These are phyloP conservation scores for Coleophoma cylindrospora DNA, from an alignment of 2,329 filamentous ascomycete genomes.

Conservation along the genomic window DNA sequence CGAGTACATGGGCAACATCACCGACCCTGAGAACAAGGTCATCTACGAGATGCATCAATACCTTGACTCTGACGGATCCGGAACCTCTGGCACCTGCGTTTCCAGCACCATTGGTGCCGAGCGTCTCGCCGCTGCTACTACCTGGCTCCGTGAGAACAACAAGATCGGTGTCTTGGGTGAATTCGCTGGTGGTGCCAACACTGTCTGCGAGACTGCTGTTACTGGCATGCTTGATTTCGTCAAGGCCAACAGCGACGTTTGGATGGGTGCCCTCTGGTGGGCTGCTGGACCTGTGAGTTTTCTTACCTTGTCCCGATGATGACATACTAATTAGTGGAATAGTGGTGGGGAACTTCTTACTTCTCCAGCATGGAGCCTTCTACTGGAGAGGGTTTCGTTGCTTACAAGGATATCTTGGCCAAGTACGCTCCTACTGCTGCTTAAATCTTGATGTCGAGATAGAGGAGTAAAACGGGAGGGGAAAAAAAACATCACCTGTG, in stretches of 20 bases:
- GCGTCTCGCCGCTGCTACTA: slow-evolving; percentile 43
- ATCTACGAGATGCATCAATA: slow-evolving; percentile 61
- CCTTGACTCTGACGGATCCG: slow-evolving; percentile 50
- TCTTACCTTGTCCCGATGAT: neutral
- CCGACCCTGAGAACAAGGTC: slow-evolving; percentile 46
- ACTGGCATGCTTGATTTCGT: slow-evolving; percentile 43
- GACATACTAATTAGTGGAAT: neutral
- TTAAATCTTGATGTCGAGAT: too few species aligned
- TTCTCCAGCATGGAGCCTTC: neutral
- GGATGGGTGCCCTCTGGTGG: slow-evolving; percentile 42
- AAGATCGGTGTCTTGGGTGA: slow-evolving; percentile 50
- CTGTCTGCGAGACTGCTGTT: slow-evolving; percentile 41
- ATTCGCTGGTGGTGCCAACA: slow-evolving; percentile 46
- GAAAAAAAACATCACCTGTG: too few species aligned
- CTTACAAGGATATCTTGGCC: neutral
- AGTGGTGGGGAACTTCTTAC: neutral
- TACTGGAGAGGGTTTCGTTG: neutral
- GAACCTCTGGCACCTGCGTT: slow-evolving; percentile 44
- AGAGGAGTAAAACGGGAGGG: too few species aligned
- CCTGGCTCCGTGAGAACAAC: slow-evolving; percentile 47
- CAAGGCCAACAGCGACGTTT: slow-evolving; percentile 43
- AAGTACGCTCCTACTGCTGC: neutral
- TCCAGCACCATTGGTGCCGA: slow-evolving; percentile 47
- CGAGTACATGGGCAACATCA: slow-evolving; percentile 38
- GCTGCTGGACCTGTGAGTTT: slow-evolving; percentile 43